phyloP scores from a whole-genome alignment of 805 yeast genomes.

The Wickerhamomyces ciferrii region DNA sequence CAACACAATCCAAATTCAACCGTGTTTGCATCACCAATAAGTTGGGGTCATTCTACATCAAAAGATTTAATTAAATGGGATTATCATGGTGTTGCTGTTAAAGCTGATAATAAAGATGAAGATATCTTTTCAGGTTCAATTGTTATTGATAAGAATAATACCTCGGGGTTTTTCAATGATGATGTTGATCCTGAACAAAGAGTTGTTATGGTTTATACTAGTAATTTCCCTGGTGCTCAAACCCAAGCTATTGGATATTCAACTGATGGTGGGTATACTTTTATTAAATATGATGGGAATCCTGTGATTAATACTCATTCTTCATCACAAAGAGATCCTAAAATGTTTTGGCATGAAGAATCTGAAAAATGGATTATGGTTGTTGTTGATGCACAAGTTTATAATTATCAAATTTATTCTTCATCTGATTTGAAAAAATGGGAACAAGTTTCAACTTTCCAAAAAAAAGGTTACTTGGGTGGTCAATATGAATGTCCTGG shows the following conservation, averaged over 20 bases:
- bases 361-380: neutral
- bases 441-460: neutral
- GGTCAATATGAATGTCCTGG: neutral
- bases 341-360: neutral
- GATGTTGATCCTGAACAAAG: conserved; percentile 23
- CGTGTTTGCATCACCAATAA: conserved; percentile 28
- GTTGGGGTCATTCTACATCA: conserved; percentile 39
- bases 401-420: neutral
- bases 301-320: conserved; percentile 25
- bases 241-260: conserved; percentile 29
- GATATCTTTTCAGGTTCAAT: conserved; percentile 31
- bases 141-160: conserved; percentile 29
- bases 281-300: conserved; percentile 21
- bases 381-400: neutral
- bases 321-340: conserved; percentile 26
- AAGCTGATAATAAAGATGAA: conserved; percentile 20
- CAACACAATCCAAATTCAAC: conserved; percentile 32
- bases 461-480: neutral
- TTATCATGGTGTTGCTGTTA: conserved; percentile 27
- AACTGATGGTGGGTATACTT: conserved; percentile 28
- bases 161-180: conserved; percentile 26
- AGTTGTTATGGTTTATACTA: conserved; percentile 30
- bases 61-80: conserved; percentile 29
- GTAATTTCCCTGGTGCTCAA: conserved; percentile 5
- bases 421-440: neutral